Percentiles rank a stretch among this genome's conserved stretches.
Conservation (phyloP, 352 stramenopile genomes). For the Globisporangium yorkense region DNA sequence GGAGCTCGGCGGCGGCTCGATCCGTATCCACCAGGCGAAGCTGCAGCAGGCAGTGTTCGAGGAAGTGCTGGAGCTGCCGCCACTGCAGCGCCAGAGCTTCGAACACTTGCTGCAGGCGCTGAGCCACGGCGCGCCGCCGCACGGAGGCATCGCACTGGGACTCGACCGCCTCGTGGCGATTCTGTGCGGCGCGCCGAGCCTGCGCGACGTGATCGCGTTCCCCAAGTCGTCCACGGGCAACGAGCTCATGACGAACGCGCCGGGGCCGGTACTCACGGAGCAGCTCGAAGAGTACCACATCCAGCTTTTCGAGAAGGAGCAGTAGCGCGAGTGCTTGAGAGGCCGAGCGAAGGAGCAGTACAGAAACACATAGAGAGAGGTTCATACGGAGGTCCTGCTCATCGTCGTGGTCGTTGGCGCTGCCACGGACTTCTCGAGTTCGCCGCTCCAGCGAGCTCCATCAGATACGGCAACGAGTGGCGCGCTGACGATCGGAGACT, state of each 20-base stretch:
- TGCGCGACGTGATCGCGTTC: conserved; percentile 90
- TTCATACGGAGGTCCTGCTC: not conserved
- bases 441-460: not conserved
- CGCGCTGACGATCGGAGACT: not conserved
- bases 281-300: conserved; percentile 82
- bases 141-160: conserved; percentile 82
- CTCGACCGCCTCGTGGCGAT: conserved; percentile 84
- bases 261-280: conserved; percentile 50
- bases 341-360: not conserved
- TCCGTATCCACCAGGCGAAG: conserved; percentile 74
- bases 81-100: conserved; percentile 71
- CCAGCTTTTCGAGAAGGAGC: conserved; percentile 28
- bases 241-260: conserved; percentile 83
- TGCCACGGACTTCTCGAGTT: not conserved
- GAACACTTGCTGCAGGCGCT: conserved; percentile 79
- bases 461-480: not conserved
- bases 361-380: not conserved
- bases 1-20: conserved; percentile 83
- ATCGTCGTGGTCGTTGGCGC: not conserved
- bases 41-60: conserved; percentile 77
- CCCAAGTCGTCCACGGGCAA: conserved; percentile 86
- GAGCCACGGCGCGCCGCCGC: conserved; percentile 68
- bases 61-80: conserved; percentile 63
- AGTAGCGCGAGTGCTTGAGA: not conserved
- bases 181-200: conserved; percentile 63